phyloP scores from a whole-genome alignment of 208 protist genomes.

The Trypanosoma cruzi region DNA sequence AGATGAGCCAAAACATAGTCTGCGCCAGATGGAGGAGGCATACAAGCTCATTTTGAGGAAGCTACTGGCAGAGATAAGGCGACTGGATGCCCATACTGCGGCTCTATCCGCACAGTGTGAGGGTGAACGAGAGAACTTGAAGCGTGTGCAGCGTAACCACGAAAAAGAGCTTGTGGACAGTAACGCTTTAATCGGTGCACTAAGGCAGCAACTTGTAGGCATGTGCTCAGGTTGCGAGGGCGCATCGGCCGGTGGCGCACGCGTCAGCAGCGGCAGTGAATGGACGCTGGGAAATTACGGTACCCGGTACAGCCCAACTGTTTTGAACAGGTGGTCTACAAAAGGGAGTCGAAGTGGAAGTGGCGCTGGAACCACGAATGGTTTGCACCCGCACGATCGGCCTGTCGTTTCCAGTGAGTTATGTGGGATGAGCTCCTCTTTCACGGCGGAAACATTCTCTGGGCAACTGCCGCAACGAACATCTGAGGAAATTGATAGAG shows the following conservation, averaged over 20 bases:
- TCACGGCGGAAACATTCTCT: background rate
- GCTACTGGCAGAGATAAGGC: slow-evolving; percentile 17
- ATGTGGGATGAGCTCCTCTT: slow-evolving; percentile 13
- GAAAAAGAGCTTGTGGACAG: slow-evolving; percentile 14
- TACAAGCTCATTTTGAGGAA: slow-evolving; percentile 17
- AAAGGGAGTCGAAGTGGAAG: slow-evolving; percentile 5
- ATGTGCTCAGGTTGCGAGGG: background rate
- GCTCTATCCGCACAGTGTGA: slow-evolving; percentile 10
- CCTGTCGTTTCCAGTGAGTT: slow-evolving; percentile 3
- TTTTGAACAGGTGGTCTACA: background rate
- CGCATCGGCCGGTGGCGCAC: background rate
- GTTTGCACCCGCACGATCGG: background rate
- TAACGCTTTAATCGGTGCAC: slow-evolving; percentile 9
- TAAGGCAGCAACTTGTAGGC: slow-evolving; percentile 8
- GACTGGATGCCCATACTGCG: slow-evolving; percentile 11
- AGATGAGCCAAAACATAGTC: background rate
- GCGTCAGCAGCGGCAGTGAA: slow-evolving; percentile 3
- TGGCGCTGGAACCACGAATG: slow-evolving; percentile 3
- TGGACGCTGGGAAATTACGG: background rate
- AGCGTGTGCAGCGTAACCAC: slow-evolving; percentile 13
- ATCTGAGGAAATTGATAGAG: background rate
- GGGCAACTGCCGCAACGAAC: background rate
- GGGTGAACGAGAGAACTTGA: slow-evolving; percentile 13
- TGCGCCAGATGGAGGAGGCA: slow-evolving; percentile 11
- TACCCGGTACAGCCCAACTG: background rate